Conservation (phyloP, 495 filamentous ascomycete species). For the Aspergillus homomorphus region DNA sequence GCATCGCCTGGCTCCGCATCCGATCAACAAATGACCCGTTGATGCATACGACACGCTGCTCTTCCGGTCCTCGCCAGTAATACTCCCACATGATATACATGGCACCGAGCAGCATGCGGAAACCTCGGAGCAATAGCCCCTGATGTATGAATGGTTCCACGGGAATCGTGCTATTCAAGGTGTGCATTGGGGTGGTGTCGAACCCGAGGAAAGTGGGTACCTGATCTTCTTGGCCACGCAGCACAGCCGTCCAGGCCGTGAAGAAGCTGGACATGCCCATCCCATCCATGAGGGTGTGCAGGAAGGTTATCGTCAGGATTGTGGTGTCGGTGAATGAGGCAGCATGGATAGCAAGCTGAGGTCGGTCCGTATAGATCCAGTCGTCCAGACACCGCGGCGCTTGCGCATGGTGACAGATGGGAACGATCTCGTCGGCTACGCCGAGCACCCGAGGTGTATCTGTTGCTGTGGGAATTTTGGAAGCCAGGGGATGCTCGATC, state of each 20-base stretch:
- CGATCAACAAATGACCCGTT: slow-evolving; percentile 16
- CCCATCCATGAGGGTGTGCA: slow-evolving; percentile 47
- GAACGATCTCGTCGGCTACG: slow-evolving; percentile 22
- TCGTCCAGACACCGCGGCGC: slow-evolving; percentile 30
- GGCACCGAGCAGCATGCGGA: slow-evolving; percentile 29
- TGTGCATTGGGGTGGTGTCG: slow-evolving; percentile 11
- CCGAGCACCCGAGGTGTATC: slow-evolving; percentile 11
- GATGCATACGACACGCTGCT: slow-evolving; percentile 24
- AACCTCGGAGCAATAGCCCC: slow-evolving; percentile 22
- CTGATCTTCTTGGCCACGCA: slow-evolving; percentile 16
- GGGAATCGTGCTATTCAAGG: background rate
- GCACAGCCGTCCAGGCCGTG: slow-evolving; percentile 23
- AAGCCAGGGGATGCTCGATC: slow-evolving; percentile 30
- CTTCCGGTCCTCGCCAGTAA: slow-evolving; percentile 27
- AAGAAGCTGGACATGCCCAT: slow-evolving; percentile 29
- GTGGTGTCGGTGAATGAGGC: slow-evolving; percentile 47
- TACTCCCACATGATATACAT: slow-evolving; percentile 30
- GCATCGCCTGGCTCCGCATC: slow-evolving; percentile 14
- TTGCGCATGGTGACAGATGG: slow-evolving; percentile 22
- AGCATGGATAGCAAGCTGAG: slow-evolving; percentile 49
- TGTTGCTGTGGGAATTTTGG: slow-evolving; percentile 25
- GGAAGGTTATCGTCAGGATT: slow-evolving; percentile 40
- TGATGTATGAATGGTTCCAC: slow-evolving; percentile 16
- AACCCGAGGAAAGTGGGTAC: slow-evolving; percentile 13
- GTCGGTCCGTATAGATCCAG: slow-evolving; percentile 43